Evolutionary conservation across 208 protist species (phyloP).

Genomic region (Willaertia magna): DNA sequence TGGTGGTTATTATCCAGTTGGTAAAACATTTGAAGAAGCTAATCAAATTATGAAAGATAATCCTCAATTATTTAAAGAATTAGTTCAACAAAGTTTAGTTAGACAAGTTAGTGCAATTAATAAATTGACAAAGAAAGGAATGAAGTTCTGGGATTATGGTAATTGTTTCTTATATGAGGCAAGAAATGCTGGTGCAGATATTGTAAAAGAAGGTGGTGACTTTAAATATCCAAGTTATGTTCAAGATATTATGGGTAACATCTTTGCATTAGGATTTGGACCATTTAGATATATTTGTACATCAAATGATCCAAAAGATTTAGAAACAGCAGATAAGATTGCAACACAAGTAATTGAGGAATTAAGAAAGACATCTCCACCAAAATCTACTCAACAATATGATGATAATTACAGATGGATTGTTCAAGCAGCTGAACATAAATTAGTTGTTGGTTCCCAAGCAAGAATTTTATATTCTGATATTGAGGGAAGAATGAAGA

Average conservation of each 20-base stretch:
- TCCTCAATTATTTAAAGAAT: constrained; percentile 47
- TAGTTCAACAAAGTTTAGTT: constrained; percentile 51
- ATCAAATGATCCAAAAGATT: constrained; percentile 37
- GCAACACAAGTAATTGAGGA: constrained; percentile 46
- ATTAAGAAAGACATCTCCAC: background rate
- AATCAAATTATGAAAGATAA: constrained; percentile 60
- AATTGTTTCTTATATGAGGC: constrained; percentile 59
- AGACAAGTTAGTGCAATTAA: constrained; percentile 60
- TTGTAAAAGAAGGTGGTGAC: constrained; percentile 32
- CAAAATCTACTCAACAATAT: constrained; percentile 29
- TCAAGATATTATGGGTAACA: constrained; percentile 70
- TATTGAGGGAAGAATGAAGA: constrained; percentile 38
- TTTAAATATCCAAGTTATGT: constrained; percentile 68
- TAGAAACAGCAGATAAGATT: constrained; percentile 50
- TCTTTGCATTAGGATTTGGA: constrained; percentile 66
- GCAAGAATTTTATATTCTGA: constrained; percentile 67
- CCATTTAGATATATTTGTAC: constrained; percentile 57
- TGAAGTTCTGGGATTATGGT: constrained; percentile 71
- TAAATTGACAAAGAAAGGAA: constrained; percentile 33
- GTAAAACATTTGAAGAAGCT: constrained; percentile 53
- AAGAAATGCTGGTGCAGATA: constrained; percentile 44
- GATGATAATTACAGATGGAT: constrained; percentile 68
- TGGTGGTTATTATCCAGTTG: constrained; percentile 71
- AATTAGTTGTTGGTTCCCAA: constrained; percentile 68
- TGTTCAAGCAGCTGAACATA: constrained; percentile 42